Evolutionary conservation across 2,329 filamentous ascomycete species (phyloP).

Genomic region (Diplodia mutila): DNA sequence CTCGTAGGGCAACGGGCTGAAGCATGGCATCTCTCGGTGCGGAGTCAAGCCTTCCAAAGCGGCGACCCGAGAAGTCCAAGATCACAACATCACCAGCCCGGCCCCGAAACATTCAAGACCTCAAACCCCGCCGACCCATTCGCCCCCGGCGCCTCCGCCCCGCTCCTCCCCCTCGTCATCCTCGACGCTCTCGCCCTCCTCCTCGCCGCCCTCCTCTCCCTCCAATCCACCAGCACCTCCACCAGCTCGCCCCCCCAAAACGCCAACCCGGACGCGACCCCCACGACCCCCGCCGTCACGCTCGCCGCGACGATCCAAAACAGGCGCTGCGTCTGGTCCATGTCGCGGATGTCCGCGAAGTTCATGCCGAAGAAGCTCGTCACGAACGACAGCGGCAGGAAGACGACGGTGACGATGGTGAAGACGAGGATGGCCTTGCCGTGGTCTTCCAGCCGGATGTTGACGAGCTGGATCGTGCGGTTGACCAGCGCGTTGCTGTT

Average conservation of each 20-base stretch:
- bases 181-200: background rate
- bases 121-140: conserved; percentile 32
- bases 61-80: background rate
- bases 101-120: conserved; percentile 32
- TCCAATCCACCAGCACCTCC: conserved; percentile 44
- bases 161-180: conserved; percentile 13
- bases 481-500: conserved; percentile 45
- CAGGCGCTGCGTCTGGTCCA: conserved; percentile 42
- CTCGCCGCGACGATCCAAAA: conserved; percentile 48
- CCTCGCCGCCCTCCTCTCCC: conserved; percentile 34
- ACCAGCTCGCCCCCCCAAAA: conserved; percentile 46
- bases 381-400: conserved; percentile 50
- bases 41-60: background rate
- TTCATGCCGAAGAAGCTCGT: conserved; percentile 52
- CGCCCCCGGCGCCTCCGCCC: background rate
- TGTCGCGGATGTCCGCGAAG: conserved; percentile 45
- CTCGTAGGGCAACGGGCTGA: background rate
- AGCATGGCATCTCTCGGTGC: background rate
- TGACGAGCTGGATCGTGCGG: conserved; percentile 46
- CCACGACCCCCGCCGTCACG: conserved; percentile 30
- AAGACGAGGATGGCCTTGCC: conserved; percentile 51
- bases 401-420: conserved; percentile 50
- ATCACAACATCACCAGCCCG: background rate
- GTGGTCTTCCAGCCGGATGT: conserved; percentile 51
- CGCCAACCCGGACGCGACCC: conserved; percentile 44